These are phyloP conservation scores for Calonectria pauciramosa DNA, from an alignment of 2,329 filamentous ascomycete species.

Conservation along the genomic window DNA sequence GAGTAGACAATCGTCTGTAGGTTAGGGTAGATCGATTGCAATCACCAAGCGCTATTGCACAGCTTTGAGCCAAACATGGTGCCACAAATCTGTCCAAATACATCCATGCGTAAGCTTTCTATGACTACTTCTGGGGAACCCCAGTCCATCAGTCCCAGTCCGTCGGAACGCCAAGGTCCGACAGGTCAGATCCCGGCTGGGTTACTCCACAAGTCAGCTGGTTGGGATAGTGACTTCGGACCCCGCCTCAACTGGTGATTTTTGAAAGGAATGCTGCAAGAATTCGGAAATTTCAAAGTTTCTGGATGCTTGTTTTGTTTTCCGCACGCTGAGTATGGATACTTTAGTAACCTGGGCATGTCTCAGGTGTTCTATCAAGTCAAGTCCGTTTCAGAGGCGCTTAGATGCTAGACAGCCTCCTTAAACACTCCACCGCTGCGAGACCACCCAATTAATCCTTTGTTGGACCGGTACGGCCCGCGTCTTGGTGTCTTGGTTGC, in stretches of 20 bases:
- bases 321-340: not conserved
- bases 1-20: not conserved
- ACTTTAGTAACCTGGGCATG: not conserved
- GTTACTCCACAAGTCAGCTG: not conserved
- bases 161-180: not conserved
- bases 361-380: fast-evolving
- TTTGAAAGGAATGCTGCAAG: fast-evolving
- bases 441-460: not conserved
- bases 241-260: not conserved
- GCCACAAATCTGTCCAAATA: not conserved
- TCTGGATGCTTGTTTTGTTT: not conserved
- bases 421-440: not conserved
- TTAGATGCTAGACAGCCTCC: not conserved
- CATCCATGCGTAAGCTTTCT: not conserved
- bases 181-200: not conserved
- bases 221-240: not conserved
- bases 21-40: not conserved
- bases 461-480: not conserved
- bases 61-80: not conserved
- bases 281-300: not conserved
- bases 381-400: not conserved
- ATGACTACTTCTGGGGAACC: not conserved
- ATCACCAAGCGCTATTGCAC: not conserved
- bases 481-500: not conserved
- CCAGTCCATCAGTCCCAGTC: not conserved